Percentiles rank a stretch among this genome's conserved stretches.
phyloP scores from a whole-genome alignment of 495 filamentous ascomycete species.

The Lindgomyces ingoldianus region DNA sequence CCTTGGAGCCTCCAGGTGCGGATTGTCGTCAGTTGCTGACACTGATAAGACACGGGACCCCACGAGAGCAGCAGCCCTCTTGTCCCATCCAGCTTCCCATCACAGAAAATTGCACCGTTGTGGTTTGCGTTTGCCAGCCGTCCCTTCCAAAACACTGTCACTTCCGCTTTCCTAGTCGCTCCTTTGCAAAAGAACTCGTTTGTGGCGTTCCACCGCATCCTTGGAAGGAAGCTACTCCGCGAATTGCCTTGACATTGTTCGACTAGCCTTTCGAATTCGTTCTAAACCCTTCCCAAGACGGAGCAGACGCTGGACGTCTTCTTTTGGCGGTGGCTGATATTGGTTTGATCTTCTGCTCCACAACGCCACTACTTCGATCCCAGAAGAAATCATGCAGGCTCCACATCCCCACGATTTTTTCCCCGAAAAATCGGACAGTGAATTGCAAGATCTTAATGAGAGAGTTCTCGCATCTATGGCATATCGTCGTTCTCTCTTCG shows the following conservation, averaged over 20 bases:
- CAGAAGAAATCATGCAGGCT: neutral
- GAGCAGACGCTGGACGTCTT: neutral
- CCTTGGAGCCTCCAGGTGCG: neutral
- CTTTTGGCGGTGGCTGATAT: too few species aligned
- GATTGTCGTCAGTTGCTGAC: neutral
- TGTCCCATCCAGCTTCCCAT: neutral
- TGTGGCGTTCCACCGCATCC: too few species aligned
- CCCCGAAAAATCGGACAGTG: neutral
- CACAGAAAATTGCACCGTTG: neutral
- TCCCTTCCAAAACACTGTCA: neutral
- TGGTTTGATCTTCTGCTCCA: too few species aligned
- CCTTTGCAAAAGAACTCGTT: neutral
- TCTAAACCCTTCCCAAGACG: too few species aligned
- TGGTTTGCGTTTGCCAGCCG: neutral
- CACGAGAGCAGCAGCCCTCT: neutral
- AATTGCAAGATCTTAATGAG: neutral
- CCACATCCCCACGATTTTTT: neutral
- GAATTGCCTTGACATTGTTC: too few species aligned
- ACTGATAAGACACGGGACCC: neutral
- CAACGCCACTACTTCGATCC: neutral
- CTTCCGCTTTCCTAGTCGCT: neutral
- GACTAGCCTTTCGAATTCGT: too few species aligned
- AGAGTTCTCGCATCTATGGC: neutral
- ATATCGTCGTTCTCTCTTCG: neutral
- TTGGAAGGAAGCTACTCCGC: too few species aligned